Conservation (phyloP, 2,329 filamentous ascomycete genomes). For the Anisogramma anomala region DNA sequence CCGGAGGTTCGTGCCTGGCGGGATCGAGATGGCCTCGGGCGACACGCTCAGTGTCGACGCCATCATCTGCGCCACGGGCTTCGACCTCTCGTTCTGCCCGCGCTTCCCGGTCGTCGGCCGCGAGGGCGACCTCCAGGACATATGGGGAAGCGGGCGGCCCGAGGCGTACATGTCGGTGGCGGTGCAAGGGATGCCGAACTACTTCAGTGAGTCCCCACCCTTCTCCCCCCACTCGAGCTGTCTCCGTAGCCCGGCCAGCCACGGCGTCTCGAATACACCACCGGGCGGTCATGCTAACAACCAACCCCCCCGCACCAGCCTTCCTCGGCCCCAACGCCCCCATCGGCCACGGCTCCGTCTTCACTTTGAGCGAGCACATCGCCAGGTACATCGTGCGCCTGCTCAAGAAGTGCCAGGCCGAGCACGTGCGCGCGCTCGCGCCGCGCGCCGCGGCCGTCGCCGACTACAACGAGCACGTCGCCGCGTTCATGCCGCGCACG, state of each 20-base stretch:
- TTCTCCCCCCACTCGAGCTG: not conserved
- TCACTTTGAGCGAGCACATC: slow-evolving; percentile 40
- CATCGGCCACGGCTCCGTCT: slow-evolving; percentile 38
- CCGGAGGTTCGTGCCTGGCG: slow-evolving; percentile 32
- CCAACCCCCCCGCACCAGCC: slow-evolving; percentile 22
- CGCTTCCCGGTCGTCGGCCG: slow-evolving; percentile 39
- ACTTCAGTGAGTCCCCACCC: slow-evolving; percentile 34
- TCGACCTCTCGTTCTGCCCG: slow-evolving; percentile 41
- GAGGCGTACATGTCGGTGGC: slow-evolving; percentile 43
- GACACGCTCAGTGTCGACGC: slow-evolving; percentile 39
- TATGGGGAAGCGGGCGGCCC: slow-evolving; percentile 32
- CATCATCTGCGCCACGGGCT: slow-evolving; percentile 48
- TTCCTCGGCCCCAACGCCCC: slow-evolving; percentile 42
- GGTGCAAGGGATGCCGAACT: slow-evolving; percentile 41
- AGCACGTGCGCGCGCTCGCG: slow-evolving; percentile 35
- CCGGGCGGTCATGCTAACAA: not conserved
- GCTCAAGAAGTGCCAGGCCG: slow-evolving; percentile 38
- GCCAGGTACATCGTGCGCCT: slow-evolving; percentile 38
- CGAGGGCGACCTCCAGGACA: slow-evolving; percentile 39
- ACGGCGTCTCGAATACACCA: too few relatives aligned
- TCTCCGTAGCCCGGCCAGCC: too few relatives aligned
- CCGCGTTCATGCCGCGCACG: slow-evolving; percentile 41
- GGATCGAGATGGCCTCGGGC: slow-evolving; percentile 37
- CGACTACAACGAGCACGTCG: slow-evolving; percentile 39
- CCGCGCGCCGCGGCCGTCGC: slow-evolving; percentile 35